Conservation (phyloP, 495 filamentous ascomycete species). For the Astrothelium macrocarpum region DNA sequence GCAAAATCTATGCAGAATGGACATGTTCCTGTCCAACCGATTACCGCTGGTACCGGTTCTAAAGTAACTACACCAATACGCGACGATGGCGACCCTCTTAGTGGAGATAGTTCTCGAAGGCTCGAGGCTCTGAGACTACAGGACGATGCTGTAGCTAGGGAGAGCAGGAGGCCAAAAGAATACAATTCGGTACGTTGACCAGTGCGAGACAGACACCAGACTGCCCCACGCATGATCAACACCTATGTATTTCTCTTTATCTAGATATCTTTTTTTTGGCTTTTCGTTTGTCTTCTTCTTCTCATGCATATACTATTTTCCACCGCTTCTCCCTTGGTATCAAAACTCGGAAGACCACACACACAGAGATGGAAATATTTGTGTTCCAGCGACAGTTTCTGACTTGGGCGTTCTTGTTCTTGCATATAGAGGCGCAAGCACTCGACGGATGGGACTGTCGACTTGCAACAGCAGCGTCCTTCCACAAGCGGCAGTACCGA, state of each 20-base stretch:
- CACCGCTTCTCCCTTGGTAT: not conserved
- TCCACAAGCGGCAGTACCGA: constrained; percentile 1
- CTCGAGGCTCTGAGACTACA: constrained; percentile 77
- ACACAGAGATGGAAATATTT: not conserved
- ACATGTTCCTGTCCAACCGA: constrained; percentile 19
- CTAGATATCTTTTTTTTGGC: not conserved
- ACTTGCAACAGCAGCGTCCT: constrained; percentile 1
- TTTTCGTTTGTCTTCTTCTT: not conserved
- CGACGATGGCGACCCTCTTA: constrained; percentile 57
- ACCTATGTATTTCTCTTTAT: not conserved
- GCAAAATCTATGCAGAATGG: constrained; percentile 58
- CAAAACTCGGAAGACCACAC: not conserved
- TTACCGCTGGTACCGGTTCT: constrained; percentile 28
- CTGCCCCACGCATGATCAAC: constrained; percentile 6
- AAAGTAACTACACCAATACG: constrained; percentile 45
- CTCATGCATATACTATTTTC: not conserved
- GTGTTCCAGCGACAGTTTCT: not conserved
- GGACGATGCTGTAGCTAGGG: constrained; percentile 48
- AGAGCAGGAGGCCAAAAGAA: constrained; percentile 41
- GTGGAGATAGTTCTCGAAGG: constrained; percentile 74
- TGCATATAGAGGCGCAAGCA: constrained; percentile 6
- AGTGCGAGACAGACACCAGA: constrained; percentile 6
- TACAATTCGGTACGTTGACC: constrained; percentile 38
- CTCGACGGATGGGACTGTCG: constrained; percentile 1
- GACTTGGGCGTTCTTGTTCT: constrained; percentile 4